Evolutionary conservation across 1,139 yeast genomes (phyloP), one percentile per base, ranked within the genome.

Genomic region (Hemisphaericaspora subhashii): DNA sequence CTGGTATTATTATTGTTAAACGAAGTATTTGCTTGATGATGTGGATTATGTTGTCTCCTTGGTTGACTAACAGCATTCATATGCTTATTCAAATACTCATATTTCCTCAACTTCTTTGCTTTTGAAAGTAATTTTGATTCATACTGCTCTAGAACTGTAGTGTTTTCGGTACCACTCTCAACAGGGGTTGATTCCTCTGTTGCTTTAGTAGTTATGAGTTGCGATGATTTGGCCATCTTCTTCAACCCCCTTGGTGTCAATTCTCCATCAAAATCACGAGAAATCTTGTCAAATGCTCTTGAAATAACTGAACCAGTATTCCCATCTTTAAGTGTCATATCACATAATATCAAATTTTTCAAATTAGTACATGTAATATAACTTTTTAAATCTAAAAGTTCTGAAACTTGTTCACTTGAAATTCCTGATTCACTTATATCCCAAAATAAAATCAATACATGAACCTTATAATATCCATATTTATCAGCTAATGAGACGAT

Each of bases 391-490:
- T 50, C 45, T 18, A 66, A 53, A 2, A 44, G 11, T 8, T 49
- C 27, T 4, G 49, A 28, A 3, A 66, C 57, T 17, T 56, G 50
- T 1, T 43, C 50, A 2, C 40, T 29, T 8, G 38, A 18, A 10
- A 65, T 32, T 3, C 45, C 49, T 1, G 61, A 43, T 7, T 56
- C 51, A 10, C 55, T 53, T 0, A 49, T 45, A 45, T 72, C 73
- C 77, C 77, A 73, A 43, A 50, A 62, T 3, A 70, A 41, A 12
- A 74, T 47, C 33, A 75, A 47, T 2, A 75, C 54, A 33, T 65
- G 72, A 1, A 69, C 58, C 39, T 64, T 57, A 39, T 57, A 65
- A 29, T 53, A 52, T 36, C 73, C 62, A 45, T 57, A 72, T 30
- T 58, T 60, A 5, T 57, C 56, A n/a, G 67, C 47, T 40, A 74